Evolutionary conservation across 345 rosid genomes (phyloP).

Genomic region (Brassica nigra): DNA sequence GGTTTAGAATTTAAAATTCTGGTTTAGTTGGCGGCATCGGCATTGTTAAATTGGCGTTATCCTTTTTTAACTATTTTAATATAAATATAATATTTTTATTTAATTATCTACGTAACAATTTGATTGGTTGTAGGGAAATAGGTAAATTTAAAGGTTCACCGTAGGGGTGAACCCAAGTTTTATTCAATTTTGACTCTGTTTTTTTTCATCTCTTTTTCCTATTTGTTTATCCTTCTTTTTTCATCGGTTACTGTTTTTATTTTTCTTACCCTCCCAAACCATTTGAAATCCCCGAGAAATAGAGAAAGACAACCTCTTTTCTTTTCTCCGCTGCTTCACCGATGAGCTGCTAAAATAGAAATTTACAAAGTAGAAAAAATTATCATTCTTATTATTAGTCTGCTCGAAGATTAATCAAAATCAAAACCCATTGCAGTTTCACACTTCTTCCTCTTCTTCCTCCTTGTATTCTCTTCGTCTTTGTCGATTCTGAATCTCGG

Average conservation of each 20-base stretch:
- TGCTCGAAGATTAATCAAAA: slow-evolving; percentile 38
- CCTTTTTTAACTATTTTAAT: too few species aligned
- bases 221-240: neutral
- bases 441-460: slow-evolving; percentile 21
- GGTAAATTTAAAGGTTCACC: too few species aligned
- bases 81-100: too few species aligned
- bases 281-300: slow-evolving; percentile 92
- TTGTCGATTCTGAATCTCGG: slow-evolving; percentile 26
- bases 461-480: slow-evolving; percentile 9
- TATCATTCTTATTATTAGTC: slow-evolving; percentile 15
- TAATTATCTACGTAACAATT: too few species aligned
- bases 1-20: too few species aligned
- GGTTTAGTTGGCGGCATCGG: too few species aligned
- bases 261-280: slow-evolving; percentile 60
- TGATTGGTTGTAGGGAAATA: too few species aligned
- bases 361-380: neutral
- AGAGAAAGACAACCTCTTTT: slow-evolving; percentile 46
- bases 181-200: neutral
- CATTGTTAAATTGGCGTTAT: too few species aligned
- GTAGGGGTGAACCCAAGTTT: too few species aligned
- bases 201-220: neutral
- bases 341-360: slow-evolving; percentile 56
- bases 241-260: neutral
- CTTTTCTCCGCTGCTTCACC: slow-evolving; percentile 41
- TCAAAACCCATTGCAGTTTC: slow-evolving; percentile 47